A percentile compares a stretch with the other conserved stretches of the same genome.
Evolutionary conservation across 2,329 filamentous ascomycete genomes (phyloP).

Genomic region (Pestalotiopsis sp.): DNA sequence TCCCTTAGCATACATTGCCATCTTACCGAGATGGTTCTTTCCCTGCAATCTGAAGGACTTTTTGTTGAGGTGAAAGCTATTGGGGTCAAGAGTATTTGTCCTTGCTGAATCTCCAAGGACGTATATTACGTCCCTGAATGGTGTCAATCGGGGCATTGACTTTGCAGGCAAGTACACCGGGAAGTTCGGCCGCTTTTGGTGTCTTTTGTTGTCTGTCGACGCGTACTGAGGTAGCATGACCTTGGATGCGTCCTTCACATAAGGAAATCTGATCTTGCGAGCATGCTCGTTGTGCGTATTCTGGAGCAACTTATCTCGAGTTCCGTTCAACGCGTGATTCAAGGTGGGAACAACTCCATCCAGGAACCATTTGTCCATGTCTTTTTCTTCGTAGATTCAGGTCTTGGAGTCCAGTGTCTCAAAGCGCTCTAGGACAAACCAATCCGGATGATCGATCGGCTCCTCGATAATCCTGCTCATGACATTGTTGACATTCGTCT

Average conservation of each 20-base stretch:
- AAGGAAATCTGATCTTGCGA: background rate
- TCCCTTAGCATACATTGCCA: constrained; percentile 1
- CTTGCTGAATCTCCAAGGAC: constrained; percentile 9
- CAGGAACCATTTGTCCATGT: background rate
- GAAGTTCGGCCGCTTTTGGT: constrained; percentile 6
- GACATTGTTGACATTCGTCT: background rate
- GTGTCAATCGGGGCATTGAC: constrained; percentile 4
- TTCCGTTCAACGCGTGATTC: background rate
- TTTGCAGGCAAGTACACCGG: constrained; percentile 5
- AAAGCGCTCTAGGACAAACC: background rate
- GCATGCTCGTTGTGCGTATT: background rate
- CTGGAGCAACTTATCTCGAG: background rate
- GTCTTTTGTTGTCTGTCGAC: no score
- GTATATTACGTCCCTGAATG: background rate
- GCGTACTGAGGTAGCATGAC: background rate
- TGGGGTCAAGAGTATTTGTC: background rate
- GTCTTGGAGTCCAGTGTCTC: background rate
- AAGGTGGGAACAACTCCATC: background rate
- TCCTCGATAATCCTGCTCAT: background rate
- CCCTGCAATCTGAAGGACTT: background rate
- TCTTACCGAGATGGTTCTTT: background rate
- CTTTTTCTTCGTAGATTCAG: background rate
- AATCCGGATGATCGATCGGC: no score
- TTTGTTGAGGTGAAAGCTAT: background rate
- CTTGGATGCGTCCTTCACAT: background rate